phyloP scores from a whole-genome alignment of 2,329 filamentous ascomycete species.

The Verticillium nubilum region DNA sequence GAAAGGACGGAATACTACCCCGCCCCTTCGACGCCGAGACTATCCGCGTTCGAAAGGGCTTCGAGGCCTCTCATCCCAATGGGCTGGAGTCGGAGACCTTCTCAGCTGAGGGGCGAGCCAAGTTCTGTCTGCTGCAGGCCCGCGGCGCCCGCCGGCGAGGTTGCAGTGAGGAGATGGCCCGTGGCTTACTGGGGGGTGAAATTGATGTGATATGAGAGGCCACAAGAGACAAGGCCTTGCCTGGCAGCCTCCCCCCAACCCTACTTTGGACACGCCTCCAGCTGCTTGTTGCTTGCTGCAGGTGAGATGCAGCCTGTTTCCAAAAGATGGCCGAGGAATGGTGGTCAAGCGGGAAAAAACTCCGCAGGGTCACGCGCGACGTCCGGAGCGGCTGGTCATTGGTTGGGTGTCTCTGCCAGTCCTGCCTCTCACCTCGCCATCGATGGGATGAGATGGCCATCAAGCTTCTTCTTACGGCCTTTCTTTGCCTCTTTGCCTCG shows the following conservation, averaged over 20 bases:
- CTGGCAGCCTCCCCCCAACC: not conserved
- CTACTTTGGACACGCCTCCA: not conserved
- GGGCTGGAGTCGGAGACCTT: not conserved
- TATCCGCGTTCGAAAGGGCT: not conserved
- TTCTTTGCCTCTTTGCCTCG: not conserved
- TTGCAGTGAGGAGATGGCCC: not conserved
- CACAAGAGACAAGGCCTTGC: not conserved
- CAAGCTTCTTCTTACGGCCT: not conserved
- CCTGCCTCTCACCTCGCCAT: not conserved
- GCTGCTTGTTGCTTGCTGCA: not conserved
- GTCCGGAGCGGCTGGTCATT: not conserved
- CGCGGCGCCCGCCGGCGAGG: not conserved
- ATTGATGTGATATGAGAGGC: not conserved
- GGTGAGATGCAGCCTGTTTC: not conserved
- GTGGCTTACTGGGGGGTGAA: not conserved
- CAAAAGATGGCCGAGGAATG: not conserved
- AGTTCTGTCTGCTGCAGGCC: not conserved
- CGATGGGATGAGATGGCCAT: not conserved
- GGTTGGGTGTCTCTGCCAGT: not conserved
- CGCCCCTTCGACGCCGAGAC: not conserved
- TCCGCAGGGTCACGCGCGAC: constrained; percentile 1
- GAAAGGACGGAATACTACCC: not conserved
- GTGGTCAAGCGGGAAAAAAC: not conserved
- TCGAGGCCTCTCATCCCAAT: not conserved
- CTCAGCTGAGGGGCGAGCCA: not conserved